Percentiles rank a stretch among this genome's conserved stretches.
Evolutionary conservation across 2,329 filamentous ascomycete species (phyloP).

Genomic region (Diplodia mutila): DNA sequence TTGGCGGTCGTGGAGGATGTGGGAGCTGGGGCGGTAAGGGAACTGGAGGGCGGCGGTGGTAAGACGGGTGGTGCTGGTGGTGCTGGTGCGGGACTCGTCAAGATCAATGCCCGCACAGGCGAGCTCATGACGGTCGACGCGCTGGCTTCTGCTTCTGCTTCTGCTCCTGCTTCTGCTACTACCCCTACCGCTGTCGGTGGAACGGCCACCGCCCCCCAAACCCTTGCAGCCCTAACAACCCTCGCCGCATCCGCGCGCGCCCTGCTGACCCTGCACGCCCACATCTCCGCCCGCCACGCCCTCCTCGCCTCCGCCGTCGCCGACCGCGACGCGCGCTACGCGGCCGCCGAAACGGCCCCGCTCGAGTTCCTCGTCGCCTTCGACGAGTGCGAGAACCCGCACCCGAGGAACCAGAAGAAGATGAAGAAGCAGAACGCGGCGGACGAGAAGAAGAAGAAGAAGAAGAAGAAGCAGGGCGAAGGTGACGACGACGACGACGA

Average conservation of each 20-base stretch:
- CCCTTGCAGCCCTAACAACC: not conserved
- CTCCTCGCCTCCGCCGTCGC: constrained; percentile 55
- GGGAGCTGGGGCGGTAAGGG: not conserved
- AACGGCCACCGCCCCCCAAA: not conserved
- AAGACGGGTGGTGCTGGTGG: constrained; percentile 32
- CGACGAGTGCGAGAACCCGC: constrained; percentile 51
- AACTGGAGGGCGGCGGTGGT: not conserved
- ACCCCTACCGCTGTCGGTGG: not conserved
- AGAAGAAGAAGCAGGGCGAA: constrained; percentile 19
- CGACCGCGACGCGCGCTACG: constrained; percentile 59
- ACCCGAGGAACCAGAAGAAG: constrained; percentile 37
- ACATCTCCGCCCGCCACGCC: constrained; percentile 55
- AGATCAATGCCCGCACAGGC: constrained; percentile 43
- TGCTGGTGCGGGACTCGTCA: not conserved
- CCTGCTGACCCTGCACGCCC: constrained; percentile 46
- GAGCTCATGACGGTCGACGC: constrained; percentile 35
- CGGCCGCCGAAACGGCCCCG: constrained; percentile 57
- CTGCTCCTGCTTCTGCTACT: not conserved
- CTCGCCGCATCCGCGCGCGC: constrained; percentile 28
- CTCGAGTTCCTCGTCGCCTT: constrained; percentile 59
- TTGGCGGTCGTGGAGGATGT: constrained; percentile 34
- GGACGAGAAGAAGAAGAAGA: too few relatives aligned
- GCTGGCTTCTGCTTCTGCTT: not conserved
- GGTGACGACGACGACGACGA: constrained; percentile 25
- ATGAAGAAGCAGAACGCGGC: too few relatives aligned